Base-by-base conservation (phyloP, 345 rosid genomes). In the Citrus glauca region DNA sequence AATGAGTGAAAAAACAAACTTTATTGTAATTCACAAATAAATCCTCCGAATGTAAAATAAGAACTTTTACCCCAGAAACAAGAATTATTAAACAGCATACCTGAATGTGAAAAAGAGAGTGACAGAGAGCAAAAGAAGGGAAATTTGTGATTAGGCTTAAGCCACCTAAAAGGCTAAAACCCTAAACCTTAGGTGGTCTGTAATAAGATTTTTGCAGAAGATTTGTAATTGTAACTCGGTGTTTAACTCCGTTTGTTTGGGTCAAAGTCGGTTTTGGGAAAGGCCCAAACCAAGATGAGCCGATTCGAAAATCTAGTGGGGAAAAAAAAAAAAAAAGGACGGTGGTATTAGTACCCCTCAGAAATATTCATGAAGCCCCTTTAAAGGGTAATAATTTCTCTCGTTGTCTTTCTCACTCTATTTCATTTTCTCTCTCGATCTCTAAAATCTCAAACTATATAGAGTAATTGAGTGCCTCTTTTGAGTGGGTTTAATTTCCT, bases 81-180 rank as follows among this genome's bases (percentile, higher is more conserved):
- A 1, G 32, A 9, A 1, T 16, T 8, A 27, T 19, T 42, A 48
- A 6, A 42, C 59, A 67, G 37, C 75, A 24, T 32, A 53, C 69
- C 76, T 68, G 48, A 25, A 38, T 14, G 7, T 62, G 22, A 62
- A 2, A 64, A 32, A 37, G 37, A 28, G 24, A 55, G 77, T 71
- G 48, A 45, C 7, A 1, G 76, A 38, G 35, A 78, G 61, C 53
- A n/a, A 28, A 20, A 0, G 56, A 32, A 59, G 77, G 69, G 80
- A 28, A 71, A 71, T 59, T 42, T 19, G 74, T 35, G 81, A 77
- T 45, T 50, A 50, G 30, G 27, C 71, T 66, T 66, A 50, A 59
- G 65, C 73, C 63, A 14, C 65, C 78, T 28, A 60, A 79, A 77
- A 69, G 73, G 83, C 83, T 80, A 48, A 79, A 79, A 69, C 77